These are phyloP conservation scores for Rhodamnia argentea DNA, from an alignment of 345 rosid genomes.

Conservation along the genomic window DNA sequence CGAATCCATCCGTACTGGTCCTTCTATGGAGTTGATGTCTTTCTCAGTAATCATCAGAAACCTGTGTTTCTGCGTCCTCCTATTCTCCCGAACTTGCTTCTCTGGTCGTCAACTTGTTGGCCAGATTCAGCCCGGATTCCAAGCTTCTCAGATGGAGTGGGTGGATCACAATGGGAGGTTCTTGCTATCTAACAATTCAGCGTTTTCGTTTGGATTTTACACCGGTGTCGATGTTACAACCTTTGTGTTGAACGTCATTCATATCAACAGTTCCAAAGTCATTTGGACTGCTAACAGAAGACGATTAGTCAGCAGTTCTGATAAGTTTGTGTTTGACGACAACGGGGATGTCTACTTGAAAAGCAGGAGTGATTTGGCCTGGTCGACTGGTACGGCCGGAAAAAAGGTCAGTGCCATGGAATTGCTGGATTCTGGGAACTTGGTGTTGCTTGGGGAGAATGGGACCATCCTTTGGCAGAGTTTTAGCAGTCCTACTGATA, in stretches of 20 bases:
- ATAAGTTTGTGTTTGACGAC: constrained; percentile 26
- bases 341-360: constrained; percentile 30
- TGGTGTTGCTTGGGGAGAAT: constrained; percentile 29
- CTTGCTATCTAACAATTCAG: constrained; percentile 24
- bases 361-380: constrained; percentile 10
- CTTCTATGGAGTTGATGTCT: constrained; percentile 9
- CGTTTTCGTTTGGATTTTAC: constrained; percentile 30
- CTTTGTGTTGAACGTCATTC: constrained; percentile 25
- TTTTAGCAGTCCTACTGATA: constrained; percentile 32
- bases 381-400: constrained; percentile 30
- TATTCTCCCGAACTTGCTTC: constrained; percentile 4
- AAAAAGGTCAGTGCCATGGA: constrained; percentile 22
- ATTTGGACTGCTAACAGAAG: constrained; percentile 50
- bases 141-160: constrained; percentile 32
- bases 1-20: not conserved
- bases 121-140: constrained; percentile 31
- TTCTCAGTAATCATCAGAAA: not conserved
- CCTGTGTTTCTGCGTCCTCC: constrained; percentile 12
- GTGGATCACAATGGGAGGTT: constrained; percentile 20
- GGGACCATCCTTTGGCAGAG: constrained; percentile 38
- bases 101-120: constrained; percentile 11
- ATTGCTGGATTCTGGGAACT: constrained; percentile 43
- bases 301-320: constrained; percentile 10
- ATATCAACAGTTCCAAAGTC: constrained; percentile 7
- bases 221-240: constrained; percentile 12